These are phyloP conservation scores for Dicorynia guianensis DNA, from an alignment of 306 rosid species.

Conservation along the genomic window DNA sequence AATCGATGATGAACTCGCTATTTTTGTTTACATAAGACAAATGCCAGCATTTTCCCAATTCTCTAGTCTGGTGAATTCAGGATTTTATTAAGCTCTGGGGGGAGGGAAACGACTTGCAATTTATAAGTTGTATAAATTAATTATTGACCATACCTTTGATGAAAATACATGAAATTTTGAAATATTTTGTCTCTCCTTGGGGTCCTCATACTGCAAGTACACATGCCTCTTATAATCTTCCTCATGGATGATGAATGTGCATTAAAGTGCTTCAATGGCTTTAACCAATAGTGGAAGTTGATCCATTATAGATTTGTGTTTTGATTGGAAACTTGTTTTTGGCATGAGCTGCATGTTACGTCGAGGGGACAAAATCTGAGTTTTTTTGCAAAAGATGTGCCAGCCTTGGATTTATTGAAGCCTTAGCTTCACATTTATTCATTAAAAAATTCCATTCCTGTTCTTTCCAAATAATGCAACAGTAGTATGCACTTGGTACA, in stretches of 20 bases:
- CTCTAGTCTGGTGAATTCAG: too few relatives aligned
- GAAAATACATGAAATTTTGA: background rate
- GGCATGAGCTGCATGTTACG: background rate
- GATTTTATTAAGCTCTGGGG: too few relatives aligned
- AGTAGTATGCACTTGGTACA: constrained; percentile 8
- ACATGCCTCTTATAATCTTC: background rate
- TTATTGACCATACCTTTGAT: too few relatives aligned
- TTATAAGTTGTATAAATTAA: too few relatives aligned
- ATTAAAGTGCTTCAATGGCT: constrained; percentile 1
- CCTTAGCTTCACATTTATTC: background rate
- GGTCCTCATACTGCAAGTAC: background rate
- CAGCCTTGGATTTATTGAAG: constrained; percentile 1
- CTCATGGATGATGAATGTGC: constrained; percentile 19
- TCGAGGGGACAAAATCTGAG: too few relatives aligned
- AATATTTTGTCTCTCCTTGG: background rate
- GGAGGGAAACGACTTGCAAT: too few relatives aligned
- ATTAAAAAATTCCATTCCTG: background rate
- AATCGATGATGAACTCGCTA: constrained; percentile 1
- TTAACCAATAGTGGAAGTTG: background rate
- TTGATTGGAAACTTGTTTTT: background rate
- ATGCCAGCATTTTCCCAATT: too few relatives aligned
- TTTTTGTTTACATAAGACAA: too few relatives aligned
- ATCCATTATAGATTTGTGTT: background rate
- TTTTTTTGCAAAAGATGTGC: background rate
- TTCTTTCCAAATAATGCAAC: constrained; percentile 27